A percentile compares a stretch with the other conserved stretches of the same genome.
phyloP scores from a whole-genome alignment of 1,284 basidiomycete species.

The Leccinum olivaceoglutinosum region DNA sequence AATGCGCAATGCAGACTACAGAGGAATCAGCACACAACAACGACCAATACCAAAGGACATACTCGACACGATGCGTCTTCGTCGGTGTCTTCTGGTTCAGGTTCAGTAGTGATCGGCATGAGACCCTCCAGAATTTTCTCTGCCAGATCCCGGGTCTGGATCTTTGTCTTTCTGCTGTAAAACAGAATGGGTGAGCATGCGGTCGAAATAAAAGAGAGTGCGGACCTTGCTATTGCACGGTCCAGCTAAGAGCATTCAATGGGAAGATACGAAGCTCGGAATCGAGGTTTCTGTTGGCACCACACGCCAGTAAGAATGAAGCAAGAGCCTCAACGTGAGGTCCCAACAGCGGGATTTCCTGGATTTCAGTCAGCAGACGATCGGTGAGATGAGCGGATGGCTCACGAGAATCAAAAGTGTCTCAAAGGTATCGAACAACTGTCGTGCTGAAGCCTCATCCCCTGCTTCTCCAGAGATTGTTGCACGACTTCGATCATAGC shows the following conservation, averaged over 20 bases:
- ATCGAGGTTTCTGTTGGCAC: conserved; percentile 78
- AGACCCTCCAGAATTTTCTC: conserved; percentile 86
- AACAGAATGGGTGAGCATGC: conserved; percentile 1
- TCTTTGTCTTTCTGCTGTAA: conserved; percentile 89
- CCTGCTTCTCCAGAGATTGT: conserved; percentile 73
- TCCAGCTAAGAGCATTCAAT: conserved; percentile 95
- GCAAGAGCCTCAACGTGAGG: conserved; percentile 87
- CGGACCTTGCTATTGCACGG: conserved; percentile 73
- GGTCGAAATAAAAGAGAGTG: not conserved
- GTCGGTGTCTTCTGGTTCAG: conserved; percentile 82
- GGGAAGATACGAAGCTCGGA: conserved; percentile 85
- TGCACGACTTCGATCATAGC: conserved; percentile 89
- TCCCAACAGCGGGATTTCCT: conserved; percentile 91
- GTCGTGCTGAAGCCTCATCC: conserved; percentile 81
- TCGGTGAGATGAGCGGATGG: conserved; percentile 4
- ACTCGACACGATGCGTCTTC: conserved; percentile 90
- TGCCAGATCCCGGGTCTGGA: conserved; percentile 85
- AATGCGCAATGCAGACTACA: conserved; percentile 85
- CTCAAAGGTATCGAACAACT: conserved; percentile 95
- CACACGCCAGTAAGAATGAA: conserved; percentile 84
- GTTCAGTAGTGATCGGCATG: conserved; percentile 91
- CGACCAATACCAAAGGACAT: conserved; percentile 27
- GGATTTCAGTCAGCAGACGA: conserved; percentile 6
- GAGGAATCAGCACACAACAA: conserved; percentile 13
- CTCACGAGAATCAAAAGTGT: conserved; percentile 86